Percentiles rank a stretch among this genome's conserved stretches.
These are phyloP conservation scores for Thalassiosira mediterranea DNA, from an alignment of 352 stramenopile species.

Conservation along the genomic window DNA sequence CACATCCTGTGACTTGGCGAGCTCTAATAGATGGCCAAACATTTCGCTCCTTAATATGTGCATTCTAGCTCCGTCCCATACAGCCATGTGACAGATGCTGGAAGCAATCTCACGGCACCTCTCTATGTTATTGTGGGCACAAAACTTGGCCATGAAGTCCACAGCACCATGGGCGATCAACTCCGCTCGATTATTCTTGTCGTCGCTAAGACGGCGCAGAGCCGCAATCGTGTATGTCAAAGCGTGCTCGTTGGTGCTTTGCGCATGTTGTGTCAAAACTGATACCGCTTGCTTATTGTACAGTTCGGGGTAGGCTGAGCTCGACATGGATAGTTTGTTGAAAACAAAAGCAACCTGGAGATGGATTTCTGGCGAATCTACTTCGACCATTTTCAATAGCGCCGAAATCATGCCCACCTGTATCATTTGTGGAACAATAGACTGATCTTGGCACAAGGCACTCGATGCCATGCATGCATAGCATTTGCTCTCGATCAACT, in stretches of 20 bases:
- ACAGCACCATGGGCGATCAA: constrained; percentile 83
- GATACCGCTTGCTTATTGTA: constrained; percentile 24
- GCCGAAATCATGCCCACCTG: constrained; percentile 82
- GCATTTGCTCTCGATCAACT: constrained; percentile 54
- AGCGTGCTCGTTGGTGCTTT: constrained; percentile 61
- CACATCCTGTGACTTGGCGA: constrained; percentile 84
- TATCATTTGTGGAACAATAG: constrained; percentile 50
- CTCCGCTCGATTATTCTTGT: constrained; percentile 87
- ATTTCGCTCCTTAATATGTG: constrained; percentile 84
- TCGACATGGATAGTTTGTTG: constrained; percentile 91
- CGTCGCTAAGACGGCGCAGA: constrained; percentile 86
- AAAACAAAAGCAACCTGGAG: constrained; percentile 93
- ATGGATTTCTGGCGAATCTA: constrained; percentile 88
- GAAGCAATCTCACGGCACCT: constrained; percentile 90
- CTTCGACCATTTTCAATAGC: constrained; percentile 83
- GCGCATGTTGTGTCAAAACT: constrained; percentile 25
- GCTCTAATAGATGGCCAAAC: constrained; percentile 83
- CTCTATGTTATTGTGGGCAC: constrained; percentile 83
- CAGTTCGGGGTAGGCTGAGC: constrained; percentile 77
- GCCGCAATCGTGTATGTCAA: constrained; percentile 91
- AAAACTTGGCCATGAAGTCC: constrained; percentile 66
- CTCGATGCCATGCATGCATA: constrained; percentile 56
- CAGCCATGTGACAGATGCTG: constrained; percentile 88
- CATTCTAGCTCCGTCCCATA: constrained; percentile 87
- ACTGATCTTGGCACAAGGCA: constrained; percentile 34